Conservation (phyloP, 495 filamentous ascomycete genomes). For the Talaromyces nanjingensis region DNA sequence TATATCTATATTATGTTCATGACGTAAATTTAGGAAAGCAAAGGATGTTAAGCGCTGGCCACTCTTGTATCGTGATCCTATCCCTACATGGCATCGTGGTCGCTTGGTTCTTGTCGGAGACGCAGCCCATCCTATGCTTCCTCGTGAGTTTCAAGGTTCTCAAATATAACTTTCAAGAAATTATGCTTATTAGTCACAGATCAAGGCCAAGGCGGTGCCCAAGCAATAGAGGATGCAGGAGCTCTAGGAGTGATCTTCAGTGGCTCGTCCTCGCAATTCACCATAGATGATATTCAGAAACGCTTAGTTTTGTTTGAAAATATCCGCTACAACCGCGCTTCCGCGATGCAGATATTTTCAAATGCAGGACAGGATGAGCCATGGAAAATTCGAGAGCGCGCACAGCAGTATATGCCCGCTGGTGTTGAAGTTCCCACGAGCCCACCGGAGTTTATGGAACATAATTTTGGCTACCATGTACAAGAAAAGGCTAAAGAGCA, state of each 20-base stretch:
- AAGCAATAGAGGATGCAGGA: constrained; percentile 34
- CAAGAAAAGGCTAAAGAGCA: neutral
- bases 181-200: constrained; percentile 5
- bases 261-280: constrained; percentile 13
- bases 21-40: constrained; percentile 11
- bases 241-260: constrained; percentile 29
- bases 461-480: neutral
- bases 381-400: neutral
- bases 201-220: constrained; percentile 29
- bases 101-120: constrained; percentile 33
- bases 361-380: constrained; percentile 11
- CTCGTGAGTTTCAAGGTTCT: constrained; percentile 1
- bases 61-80: constrained; percentile 23
- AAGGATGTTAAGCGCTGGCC: constrained; percentile 33
- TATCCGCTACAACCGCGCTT: constrained; percentile 26
- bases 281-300: constrained; percentile 13
- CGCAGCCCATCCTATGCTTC: constrained; percentile 35
- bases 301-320: constrained; percentile 27
- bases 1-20: too few species aligned
- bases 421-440: neutral
- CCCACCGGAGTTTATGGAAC: neutral
- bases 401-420: neutral
- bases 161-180: neutral
- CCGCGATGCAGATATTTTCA: constrained; percentile 28
- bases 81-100: constrained; percentile 23